A percentile compares a stretch with the other conserved stretches of the same genome.
Conservation (phyloP, 2,329 filamentous ascomycete genomes). For the Aspergillus sp. region DNA sequence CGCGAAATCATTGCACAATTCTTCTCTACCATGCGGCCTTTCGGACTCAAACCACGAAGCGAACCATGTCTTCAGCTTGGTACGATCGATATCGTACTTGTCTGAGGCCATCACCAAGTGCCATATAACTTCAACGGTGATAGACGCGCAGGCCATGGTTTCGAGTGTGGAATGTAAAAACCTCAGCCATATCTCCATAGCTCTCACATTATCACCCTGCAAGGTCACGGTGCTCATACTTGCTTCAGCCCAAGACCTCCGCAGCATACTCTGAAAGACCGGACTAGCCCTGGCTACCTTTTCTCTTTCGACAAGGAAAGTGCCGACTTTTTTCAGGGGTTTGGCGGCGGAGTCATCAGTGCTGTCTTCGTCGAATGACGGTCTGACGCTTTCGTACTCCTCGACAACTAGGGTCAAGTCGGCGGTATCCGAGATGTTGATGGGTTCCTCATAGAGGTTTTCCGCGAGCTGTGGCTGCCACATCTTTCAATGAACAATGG, state of each 20-base stretch:
- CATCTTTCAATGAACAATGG: too few species aligned
- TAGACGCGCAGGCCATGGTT: background rate
- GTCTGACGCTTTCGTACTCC: too few species aligned
- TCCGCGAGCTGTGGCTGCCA: too few species aligned
- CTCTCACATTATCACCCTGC: background rate
- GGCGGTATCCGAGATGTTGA: too few species aligned
- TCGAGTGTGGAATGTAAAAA: background rate
- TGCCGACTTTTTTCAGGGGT: too few species aligned
- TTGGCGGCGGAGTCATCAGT: too few species aligned
- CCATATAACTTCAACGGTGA: background rate
- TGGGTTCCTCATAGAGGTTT: too few species aligned
- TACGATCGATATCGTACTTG: conserved; percentile 2
- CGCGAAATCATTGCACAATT: background rate
- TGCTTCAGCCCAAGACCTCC: background rate
- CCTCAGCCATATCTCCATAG: background rate
- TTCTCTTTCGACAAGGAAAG: too few species aligned
- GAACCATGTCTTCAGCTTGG: background rate
- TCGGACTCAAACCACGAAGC: background rate
- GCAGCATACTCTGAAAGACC: background rate
- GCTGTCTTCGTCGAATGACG: too few species aligned
- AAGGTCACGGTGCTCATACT: background rate
- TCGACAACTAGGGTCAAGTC: too few species aligned
- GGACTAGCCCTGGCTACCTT: too few species aligned
- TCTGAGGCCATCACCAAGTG: background rate
- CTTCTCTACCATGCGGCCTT: background rate